Conservation (phyloP, 1,139 yeast species). For the Wickerhamomyces sp. region DNA sequence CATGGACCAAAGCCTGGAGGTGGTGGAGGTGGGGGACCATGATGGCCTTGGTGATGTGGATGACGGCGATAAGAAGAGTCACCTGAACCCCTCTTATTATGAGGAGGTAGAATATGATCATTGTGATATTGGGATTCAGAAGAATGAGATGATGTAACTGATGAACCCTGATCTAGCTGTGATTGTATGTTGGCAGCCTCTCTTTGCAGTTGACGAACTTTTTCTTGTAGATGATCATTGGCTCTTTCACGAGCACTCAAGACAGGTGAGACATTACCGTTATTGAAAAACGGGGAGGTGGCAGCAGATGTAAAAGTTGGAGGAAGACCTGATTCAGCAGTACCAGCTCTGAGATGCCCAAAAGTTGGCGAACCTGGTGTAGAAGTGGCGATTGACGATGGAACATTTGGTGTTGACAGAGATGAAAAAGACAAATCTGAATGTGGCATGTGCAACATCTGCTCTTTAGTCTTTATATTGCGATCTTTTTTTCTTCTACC, state of each 20-base stretch:
- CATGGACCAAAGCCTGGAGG: conserved; percentile 2
- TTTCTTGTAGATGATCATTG: conserved; percentile 13
- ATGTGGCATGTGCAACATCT: conserved; percentile 2
- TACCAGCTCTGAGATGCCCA: conserved; percentile 1
- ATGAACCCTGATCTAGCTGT: conserved; percentile 9
- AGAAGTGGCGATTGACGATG: background rate
- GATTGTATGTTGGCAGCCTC: conserved; percentile 20
- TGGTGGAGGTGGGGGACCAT: conserved; percentile 9
- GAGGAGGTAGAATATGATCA: conserved; percentile 1
- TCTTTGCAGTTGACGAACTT: conserved; percentile 17
- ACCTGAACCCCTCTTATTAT: background rate
- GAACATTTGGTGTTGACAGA: background rate
- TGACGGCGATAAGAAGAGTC: conserved; percentile 1
- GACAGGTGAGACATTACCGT: conserved; percentile 4
- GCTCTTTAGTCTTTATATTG: conserved; percentile 5
- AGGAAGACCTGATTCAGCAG: conserved; percentile 4
- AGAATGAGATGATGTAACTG: conserved; percentile 4
- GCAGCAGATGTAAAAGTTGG: conserved; percentile 4
- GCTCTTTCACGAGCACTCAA: conserved; percentile 3
- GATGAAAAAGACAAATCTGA: background rate
- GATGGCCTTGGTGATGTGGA: conserved; percentile 3
- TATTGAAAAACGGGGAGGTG: conserved; percentile 9
- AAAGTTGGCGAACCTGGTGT: conserved; percentile 6
- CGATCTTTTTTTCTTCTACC: conserved; percentile 43
- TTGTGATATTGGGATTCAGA: conserved; percentile 4